These are phyloP conservation scores for Erysimum cheiranthoides DNA, from an alignment of 345 rosid genomes.

Conservation along the genomic window DNA sequence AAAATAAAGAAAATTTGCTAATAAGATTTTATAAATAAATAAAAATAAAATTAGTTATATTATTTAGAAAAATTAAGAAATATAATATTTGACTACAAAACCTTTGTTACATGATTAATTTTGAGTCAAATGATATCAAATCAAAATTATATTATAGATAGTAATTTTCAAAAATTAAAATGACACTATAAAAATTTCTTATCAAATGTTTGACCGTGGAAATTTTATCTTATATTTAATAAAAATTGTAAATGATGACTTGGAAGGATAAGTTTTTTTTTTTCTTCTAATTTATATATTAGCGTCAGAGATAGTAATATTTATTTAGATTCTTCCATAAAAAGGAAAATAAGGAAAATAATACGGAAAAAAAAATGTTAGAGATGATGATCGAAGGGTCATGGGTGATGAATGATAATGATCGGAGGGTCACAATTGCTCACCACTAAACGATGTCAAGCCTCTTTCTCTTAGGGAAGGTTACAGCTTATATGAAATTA, in stretches of 20 bases:
- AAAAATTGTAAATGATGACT: not conserved
- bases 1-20: not conserved
- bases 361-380: not conserved
- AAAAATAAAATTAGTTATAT: not conserved
- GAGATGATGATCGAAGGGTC: not conserved
- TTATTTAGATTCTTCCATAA: not conserved
- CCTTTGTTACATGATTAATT: not conserved
- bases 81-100: not conserved
- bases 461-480: not conserved
- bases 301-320: not conserved
- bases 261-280: not conserved
- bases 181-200: not conserved
- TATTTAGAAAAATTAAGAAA: not conserved
- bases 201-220: not conserved
- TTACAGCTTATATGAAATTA: slow-evolving; percentile 8
- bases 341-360: not conserved
- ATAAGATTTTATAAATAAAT: not conserved
- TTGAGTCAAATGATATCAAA: not conserved
- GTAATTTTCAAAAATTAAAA: too few relatives aligned
- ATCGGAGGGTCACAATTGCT: not conserved
- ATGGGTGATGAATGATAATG: not conserved
- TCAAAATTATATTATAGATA: not conserved
- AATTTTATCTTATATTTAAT: not conserved
- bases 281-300: too few relatives aligned
- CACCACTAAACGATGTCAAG: not conserved